A percentile compares a stretch with the other conserved stretches of the same genome.
Conservation (phyloP, 2,329 filamentous ascomycete species). For the Xylariaceae sp. region DNA sequence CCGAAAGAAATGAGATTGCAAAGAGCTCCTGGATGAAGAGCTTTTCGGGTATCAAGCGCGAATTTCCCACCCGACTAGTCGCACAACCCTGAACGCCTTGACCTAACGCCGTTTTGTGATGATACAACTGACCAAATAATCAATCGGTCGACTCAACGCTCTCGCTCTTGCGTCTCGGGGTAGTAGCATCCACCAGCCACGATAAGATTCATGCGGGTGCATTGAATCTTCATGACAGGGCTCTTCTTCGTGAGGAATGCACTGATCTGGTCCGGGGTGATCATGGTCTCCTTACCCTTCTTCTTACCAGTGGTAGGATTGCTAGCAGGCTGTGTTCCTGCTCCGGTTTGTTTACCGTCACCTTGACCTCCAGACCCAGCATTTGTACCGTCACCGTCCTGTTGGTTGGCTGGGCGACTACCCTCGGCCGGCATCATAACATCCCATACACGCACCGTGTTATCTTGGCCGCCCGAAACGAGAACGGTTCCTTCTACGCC, state of each 20-base stretch:
- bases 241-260: conserved; percentile 96
- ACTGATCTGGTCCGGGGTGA: conserved; percentile 89
- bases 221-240: conserved; percentile 87
- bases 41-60: too few relatives aligned
- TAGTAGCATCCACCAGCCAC: conserved; percentile 75
- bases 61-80: too few relatives aligned
- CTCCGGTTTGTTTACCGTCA: conserved; percentile 36
- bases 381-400: conserved; percentile 37
- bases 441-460: conserved; percentile 93
- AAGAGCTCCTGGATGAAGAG: too few relatives aligned
- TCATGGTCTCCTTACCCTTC: conserved; percentile 83
- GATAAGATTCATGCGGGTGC: conserved; percentile 92
- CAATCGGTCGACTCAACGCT: conserved; percentile 15
- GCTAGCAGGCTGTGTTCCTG: conserved; percentile 30
- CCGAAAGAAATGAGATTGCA: too few relatives aligned
- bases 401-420: conserved; percentile 35
- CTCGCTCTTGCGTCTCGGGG: conserved; percentile 38
- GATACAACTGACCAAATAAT: too few relatives aligned
- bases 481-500: conserved; percentile 88
- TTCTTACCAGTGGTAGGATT: conserved; percentile 53
- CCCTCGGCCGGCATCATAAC: conserved; percentile 69
- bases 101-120: conserved; percentile 2
- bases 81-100: conserved; percentile 11
- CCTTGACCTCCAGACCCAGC: conserved; percentile 37
- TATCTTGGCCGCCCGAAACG: conserved; percentile 85